A percentile compares a stretch with the other conserved stretches of the same genome.
These are phyloP conservation scores for Mucor mucedo DNA, from an alignment of 371 early-diverging fungal genomes.

Conservation along the genomic window DNA sequence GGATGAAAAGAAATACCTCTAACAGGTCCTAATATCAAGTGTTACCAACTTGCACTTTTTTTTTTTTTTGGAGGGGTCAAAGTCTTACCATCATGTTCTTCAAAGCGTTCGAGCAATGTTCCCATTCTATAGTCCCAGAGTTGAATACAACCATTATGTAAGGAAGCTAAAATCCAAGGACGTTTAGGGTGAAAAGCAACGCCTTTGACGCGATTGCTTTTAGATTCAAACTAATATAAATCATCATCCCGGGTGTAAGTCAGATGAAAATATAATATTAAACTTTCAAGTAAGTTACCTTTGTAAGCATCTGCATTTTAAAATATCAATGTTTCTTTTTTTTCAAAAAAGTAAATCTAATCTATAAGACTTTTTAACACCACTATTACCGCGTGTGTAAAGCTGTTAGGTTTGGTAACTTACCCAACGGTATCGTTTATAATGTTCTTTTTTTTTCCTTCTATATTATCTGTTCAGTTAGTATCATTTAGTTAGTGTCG, in stretches of 20 bases:
- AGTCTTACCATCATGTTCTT: slow-evolving; percentile 95
- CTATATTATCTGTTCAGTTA: too few relatives aligned
- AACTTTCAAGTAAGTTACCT: slow-evolving; percentile 50
- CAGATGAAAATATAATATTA: background rate
- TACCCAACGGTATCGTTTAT: too few relatives aligned
- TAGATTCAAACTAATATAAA: slow-evolving; percentile 90
- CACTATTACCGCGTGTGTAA: too few relatives aligned
- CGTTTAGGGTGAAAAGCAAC: slow-evolving; percentile 98
- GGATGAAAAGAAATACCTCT: slow-evolving; percentile 98
- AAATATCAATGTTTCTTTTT: background rate
- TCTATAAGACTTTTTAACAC: background rate
- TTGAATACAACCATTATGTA: slow-evolving; percentile 98
- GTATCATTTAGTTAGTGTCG: too few relatives aligned
- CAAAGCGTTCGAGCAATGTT: slow-evolving; percentile 94
- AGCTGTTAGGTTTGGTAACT: too few relatives aligned
- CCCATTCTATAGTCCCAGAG: slow-evolving; percentile 99
- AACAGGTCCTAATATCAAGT: slow-evolving; percentile 84
- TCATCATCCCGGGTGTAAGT: slow-evolving; percentile 5
- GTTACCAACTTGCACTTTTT: background rate
- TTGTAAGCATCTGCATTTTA: slow-evolving; percentile 86
- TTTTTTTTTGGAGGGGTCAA: background rate
- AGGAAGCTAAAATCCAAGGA: slow-evolving; percentile 96
- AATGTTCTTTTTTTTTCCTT: too few relatives aligned
- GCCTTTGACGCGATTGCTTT: slow-evolving; percentile 97
- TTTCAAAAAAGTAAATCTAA: background rate